phyloP scores from a whole-genome alignment of 306 rosid genomes.

The Biancaea sappan region DNA sequence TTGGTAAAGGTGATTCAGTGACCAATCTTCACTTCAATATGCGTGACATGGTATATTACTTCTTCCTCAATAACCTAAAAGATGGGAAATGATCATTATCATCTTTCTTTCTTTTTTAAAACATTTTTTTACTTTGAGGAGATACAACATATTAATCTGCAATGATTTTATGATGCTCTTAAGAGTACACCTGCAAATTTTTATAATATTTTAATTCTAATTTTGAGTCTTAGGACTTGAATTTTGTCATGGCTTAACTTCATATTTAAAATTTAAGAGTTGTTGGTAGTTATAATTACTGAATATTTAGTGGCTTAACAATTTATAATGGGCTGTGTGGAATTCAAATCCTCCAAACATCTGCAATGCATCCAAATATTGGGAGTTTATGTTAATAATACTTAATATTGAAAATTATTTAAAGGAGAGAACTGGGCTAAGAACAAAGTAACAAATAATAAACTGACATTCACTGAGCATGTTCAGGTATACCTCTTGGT shows the following conservation, averaged over 20 bases:
- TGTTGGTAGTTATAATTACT: neutral
- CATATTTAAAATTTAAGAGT: neutral
- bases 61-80: conserved; percentile 20
- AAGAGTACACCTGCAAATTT: conserved; percentile 3
- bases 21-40: conserved; percentile 86
- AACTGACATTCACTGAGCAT: conserved; percentile 36
- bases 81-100: conserved; percentile 23
- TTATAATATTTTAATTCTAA: conserved; percentile 3
- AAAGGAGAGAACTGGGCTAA: neutral
- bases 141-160: neutral
- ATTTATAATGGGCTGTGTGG: conserved; percentile 24
- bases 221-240: conserved; percentile 16
- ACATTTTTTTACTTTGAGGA: neutral
- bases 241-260: conserved; percentile 21
- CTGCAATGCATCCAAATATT: conserved; percentile 22
- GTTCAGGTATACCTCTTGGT: conserved; percentile 87
- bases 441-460: conserved; percentile 34
- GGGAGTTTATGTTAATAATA: neutral
- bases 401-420: too few species aligned
- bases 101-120: neutral
- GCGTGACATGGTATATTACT: conserved; percentile 86
- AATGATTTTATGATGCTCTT: conserved; percentile 9
- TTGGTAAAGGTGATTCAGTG: conserved; percentile 64
- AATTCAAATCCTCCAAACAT: conserved; percentile 20
- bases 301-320: neutral